These are phyloP conservation scores for Acanthamoeba rhysodes DNA, from an alignment of 208 protist genomes.

Conservation along the genomic window DNA sequence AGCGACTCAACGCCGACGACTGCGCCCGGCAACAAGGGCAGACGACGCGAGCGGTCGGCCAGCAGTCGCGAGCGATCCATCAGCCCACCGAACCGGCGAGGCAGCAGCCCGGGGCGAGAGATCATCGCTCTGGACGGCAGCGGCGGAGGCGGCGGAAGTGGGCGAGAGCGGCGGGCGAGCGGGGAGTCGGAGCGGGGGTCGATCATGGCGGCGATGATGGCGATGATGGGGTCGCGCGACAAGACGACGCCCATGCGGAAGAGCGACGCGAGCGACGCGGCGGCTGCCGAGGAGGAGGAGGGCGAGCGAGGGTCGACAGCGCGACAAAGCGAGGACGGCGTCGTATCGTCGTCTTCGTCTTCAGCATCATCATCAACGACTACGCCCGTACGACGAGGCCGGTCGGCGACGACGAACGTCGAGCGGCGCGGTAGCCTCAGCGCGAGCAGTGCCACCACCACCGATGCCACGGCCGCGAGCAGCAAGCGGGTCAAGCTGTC, in stretches of 20 bases:
- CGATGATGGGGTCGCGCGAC: conserved; percentile 4
- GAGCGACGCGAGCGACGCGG: neutral
- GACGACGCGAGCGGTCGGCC: neutral
- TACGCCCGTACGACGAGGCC: neutral
- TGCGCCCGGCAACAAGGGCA: neutral
- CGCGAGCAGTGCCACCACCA: neutral
- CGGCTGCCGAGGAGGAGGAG: neutral
- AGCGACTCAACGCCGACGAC: too few species aligned
- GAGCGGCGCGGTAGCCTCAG: neutral
- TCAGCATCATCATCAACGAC: neutral
- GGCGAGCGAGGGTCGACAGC: neutral
- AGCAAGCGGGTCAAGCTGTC: conserved; percentile 41
- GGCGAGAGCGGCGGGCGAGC: neutral
- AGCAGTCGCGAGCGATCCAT: conserved; percentile 19
- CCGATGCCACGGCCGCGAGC: neutral
- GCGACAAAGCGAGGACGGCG: neutral
- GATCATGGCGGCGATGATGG: conserved; percentile 52
- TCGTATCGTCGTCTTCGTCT: neutral
- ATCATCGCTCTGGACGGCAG: neutral
- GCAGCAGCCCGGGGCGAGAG: neutral
- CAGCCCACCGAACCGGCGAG: neutral
- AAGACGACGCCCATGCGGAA: neutral
- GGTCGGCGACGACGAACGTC: neutral
- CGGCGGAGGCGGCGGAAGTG: neutral
- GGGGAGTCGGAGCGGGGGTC: conserved; percentile 41